Base-by-base conservation (phyloP, 257 asterid genomes). In the Scutellaria galericulata region DNA sequence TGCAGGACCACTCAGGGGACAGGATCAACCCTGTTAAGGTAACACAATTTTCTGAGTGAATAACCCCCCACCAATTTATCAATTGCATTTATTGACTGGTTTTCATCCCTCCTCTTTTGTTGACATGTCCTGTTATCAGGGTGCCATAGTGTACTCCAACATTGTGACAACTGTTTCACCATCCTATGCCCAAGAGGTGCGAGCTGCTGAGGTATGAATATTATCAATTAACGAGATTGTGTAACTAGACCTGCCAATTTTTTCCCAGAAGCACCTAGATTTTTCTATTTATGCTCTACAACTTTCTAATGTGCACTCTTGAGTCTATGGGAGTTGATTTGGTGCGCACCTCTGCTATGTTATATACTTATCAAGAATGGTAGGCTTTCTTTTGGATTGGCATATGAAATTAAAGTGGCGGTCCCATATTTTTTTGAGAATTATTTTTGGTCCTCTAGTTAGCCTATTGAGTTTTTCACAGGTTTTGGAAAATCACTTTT, bases 151-250 rank as follows among this genome's bases (percentile, higher is more conserved):
- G 75, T 94, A 88, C 83, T 94, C 98, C 58, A 94, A 94, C 83
- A 91, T 94, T 77, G 98, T 94, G 75, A 91, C 97, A 51, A 91
- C 98, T 40, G 99, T 94, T 85, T 94, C 99, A 77, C 98, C 97
- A 70, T 88, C 99, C 76, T 94, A 94, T 81, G 95, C 99, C 64
- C 95, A 86, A 80, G 99, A 94, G 84, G 97, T 88, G 73, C 93
- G 85, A 71, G 78, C 87, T 69, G 74, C 86, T 39, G 90, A 91
- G 99, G 99, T 94, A 86, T 60, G 84, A 53, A 67, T 58, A 18
- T 56, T 60, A 62, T 71, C 9, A 52, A n/a, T 47, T 41, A 27
- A 80, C 61, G 5, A 31, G 37, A 31, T 31, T 31, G 37, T 31
- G 37, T 31, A 3, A 2, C 37, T 3, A 31, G 37, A 3, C 37